Conservation (phyloP, 805 yeast species). For the Naumovozyma baii region DNA sequence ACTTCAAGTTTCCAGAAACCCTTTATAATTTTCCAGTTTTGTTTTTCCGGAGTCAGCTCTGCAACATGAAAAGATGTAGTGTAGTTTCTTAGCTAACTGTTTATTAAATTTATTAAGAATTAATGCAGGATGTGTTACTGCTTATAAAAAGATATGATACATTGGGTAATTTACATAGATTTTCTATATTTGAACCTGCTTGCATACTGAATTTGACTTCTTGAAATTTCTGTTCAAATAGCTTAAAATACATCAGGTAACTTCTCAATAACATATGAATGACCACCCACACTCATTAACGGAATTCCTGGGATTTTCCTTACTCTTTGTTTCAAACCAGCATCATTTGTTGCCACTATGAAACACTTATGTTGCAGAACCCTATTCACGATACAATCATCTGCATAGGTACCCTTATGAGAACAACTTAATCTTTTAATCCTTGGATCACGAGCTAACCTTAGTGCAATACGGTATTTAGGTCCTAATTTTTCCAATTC, state of each 20-base stretch:
- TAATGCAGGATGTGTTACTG: too few relatives aligned
- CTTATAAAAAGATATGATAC: too few relatives aligned
- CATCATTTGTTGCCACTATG: conserved; percentile 97
- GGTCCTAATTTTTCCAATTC: conserved; percentile 95
- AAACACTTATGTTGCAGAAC: conserved; percentile 94
- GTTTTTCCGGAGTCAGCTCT: too few relatives aligned
- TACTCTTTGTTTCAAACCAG: conserved; percentile 85
- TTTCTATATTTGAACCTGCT: too few relatives aligned
- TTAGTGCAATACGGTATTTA: conserved; percentile 83
- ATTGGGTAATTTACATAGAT: too few relatives aligned
- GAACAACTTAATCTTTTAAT: conserved; percentile 78
- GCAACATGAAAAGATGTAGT: too few relatives aligned
- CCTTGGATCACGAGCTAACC: conserved; percentile 88
- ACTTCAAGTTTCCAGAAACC: too few relatives aligned
- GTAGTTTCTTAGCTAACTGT: too few relatives aligned
- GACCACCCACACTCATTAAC: conserved; percentile 91
- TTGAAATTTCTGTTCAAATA: too few relatives aligned
- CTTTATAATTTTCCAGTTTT: too few relatives aligned
- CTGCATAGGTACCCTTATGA: conserved; percentile 96
- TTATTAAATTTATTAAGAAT: too few relatives aligned
- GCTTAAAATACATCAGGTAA: conserved; percentile 80
- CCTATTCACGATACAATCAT: conserved; percentile 89
- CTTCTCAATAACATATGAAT: conserved; percentile 84
- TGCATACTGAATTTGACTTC: too few relatives aligned
- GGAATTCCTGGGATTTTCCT: conserved; percentile 98